These are phyloP conservation scores for Saccharomyces hybrid DNA, from an alignment of 1,139 yeast genomes.

Conservation along the genomic window DNA sequence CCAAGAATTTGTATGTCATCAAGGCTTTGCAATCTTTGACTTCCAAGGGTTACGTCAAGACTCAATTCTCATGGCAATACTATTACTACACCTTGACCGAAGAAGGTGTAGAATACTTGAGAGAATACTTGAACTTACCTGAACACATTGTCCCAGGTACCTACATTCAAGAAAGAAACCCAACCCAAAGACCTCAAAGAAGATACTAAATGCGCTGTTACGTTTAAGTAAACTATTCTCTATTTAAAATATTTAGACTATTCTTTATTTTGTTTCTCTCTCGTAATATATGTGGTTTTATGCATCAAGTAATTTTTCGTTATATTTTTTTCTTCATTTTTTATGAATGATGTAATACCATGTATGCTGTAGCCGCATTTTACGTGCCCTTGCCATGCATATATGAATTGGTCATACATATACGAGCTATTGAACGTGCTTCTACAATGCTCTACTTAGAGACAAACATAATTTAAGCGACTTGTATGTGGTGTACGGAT, in stretches of 20 bases:
- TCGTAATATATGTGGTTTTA: background rate
- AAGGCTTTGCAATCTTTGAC: conserved; percentile 99
- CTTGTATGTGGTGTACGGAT: background rate
- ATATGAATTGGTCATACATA: background rate
- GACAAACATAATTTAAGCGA: background rate
- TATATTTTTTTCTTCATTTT: background rate
- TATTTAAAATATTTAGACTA: background rate
- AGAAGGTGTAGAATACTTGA: conserved; percentile 97
- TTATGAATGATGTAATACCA: background rate
- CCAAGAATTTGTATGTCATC: conserved; percentile 96
- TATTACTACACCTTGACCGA: conserved; percentile 99
- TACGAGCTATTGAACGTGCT: background rate
- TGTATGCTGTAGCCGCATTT: background rate
- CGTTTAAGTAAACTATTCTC: conserved; percentile 1
- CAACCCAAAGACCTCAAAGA: conserved; percentile 61
- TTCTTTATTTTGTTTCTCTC: background rate
- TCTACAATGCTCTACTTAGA: background rate
- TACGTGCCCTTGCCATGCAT: background rate
- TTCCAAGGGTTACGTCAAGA: conserved; percentile 98
- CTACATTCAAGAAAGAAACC: conserved; percentile 90
- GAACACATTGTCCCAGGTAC: conserved; percentile 98
- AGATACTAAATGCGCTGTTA: conserved; percentile 31
- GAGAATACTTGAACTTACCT: conserved; percentile 98
- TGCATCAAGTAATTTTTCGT: background rate
- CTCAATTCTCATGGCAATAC: conserved; percentile 99